These are phyloP conservation scores for Medicago lupulina DNA, from an alignment of 306 rosid genomes.

Conservation along the genomic window DNA sequence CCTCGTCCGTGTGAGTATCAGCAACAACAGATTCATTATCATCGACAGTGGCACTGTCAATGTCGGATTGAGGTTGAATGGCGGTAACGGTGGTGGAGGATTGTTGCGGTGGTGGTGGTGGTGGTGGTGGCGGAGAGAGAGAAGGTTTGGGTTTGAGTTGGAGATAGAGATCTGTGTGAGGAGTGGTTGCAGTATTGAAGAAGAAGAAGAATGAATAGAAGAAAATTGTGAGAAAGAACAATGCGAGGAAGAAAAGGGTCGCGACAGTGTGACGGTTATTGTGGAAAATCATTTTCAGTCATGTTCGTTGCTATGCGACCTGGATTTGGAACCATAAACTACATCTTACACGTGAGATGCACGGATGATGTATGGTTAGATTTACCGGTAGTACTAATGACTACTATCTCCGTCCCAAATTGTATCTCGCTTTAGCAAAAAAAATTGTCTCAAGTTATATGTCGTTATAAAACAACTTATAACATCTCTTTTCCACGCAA, in stretches of 20 bases:
- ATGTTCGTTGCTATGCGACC: not conserved
- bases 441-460: no score
- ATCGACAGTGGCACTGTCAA: not conserved
- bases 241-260: conserved; percentile 53
- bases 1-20: conserved; percentile 8
- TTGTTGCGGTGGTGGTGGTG: not conserved
- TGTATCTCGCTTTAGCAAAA: no score
- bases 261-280: conserved; percentile 51
- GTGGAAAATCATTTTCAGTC: conserved; percentile 39
- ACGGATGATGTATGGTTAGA: no score
- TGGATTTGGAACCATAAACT: not conserved
- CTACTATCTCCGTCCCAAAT: no score
- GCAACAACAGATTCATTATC: not conserved
- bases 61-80: not conserved
- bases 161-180: conserved; percentile 59
- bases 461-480: no score
- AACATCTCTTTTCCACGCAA: no score
- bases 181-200: conserved; percentile 57
- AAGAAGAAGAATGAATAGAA: conserved; percentile 47
- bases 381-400: no score
- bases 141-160: conserved; percentile 47
- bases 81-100: conserved; percentile 12
- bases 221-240: conserved; percentile 55
- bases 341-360: no score
- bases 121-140: not conserved